These are phyloP conservation scores for Bremia lactucae DNA, from an alignment of 352 stramenopile genomes.

Conservation along the genomic window DNA sequence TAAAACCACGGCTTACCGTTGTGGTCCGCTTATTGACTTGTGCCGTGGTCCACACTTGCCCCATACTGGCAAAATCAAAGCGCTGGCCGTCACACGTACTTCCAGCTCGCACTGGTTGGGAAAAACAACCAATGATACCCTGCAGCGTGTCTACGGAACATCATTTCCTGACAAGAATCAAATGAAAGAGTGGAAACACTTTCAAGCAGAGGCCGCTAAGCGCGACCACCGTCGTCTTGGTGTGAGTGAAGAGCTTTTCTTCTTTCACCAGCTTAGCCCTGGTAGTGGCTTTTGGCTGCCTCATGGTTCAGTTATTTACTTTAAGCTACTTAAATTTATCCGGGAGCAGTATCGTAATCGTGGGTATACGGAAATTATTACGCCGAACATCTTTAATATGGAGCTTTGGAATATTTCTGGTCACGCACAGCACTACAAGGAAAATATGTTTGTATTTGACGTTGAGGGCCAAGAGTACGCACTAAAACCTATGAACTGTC, in stretches of 20 bases:
- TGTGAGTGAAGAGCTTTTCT: conserved; percentile 92
- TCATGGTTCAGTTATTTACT: conserved; percentile 94
- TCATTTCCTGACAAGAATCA: conserved; percentile 97
- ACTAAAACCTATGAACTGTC: conserved; percentile 99
- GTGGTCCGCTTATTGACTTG: conserved; percentile 95
- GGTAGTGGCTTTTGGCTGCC: conserved; percentile 95
- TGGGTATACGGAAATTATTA: conserved; percentile 91
- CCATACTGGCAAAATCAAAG: conserved; percentile 93
- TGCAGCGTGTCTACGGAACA: conserved; percentile 96
- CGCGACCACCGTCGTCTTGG: conserved; percentile 93
- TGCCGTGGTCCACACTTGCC: conserved; percentile 95
- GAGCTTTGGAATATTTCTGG: conserved; percentile 95
- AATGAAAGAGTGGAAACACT: conserved; percentile 96
- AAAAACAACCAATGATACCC: conserved; percentile 93
- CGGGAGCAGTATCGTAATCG: conserved; percentile 65
- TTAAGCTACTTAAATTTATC: conserved; percentile 96
- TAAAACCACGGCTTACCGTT: conserved; percentile 96
- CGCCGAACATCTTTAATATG: conserved; percentile 97
- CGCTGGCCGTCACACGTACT: conserved; percentile 89
- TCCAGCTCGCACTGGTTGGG: conserved; percentile 96
- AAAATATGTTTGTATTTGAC: conserved; percentile 98
- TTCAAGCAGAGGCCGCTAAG: conserved; percentile 93
- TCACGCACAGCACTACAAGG: conserved; percentile 96
- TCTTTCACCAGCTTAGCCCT: conserved; percentile 89
- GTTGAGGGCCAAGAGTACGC: conserved; percentile 90